phyloP scores from a whole-genome alignment of 208 protist species.

The Novymonas esmeraldas region DNA sequence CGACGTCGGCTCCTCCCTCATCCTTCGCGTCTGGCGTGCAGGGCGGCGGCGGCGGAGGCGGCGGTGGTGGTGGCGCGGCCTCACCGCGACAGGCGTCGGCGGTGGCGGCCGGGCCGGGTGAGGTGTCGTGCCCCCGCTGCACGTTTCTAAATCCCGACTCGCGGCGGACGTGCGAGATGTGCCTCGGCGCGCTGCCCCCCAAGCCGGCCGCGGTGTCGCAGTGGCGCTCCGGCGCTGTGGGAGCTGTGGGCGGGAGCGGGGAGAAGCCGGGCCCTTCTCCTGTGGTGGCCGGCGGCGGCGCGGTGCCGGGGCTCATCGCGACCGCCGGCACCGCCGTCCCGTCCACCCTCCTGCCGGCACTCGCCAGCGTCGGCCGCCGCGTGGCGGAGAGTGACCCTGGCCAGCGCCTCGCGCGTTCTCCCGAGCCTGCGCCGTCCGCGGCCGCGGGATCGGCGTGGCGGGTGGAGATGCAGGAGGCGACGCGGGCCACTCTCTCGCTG shows the following conservation, averaged over 20 bases:
- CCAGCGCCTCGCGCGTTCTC: not conserved
- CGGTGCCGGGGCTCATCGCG: not conserved
- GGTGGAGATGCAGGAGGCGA: not conserved
- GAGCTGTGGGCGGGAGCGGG: not conserved
- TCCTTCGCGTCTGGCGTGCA: too few relatives aligned
- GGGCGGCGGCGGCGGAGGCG: not conserved
- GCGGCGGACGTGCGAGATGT: conserved; percentile 32
- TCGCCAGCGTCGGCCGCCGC: not conserved
- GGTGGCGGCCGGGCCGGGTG: conserved; percentile 5
- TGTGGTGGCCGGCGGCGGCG: not conserved
- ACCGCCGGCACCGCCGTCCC: conserved; percentile 9
- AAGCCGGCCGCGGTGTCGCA: too few relatives aligned
- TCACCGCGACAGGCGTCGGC: not conserved
- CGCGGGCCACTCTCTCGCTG: conserved; percentile 6
- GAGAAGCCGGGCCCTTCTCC: not conserved
- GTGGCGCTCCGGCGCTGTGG: too few relatives aligned
- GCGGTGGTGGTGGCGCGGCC: not conserved
- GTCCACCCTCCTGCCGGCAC: conserved; percentile 4
- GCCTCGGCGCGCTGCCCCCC: conserved; percentile 27
- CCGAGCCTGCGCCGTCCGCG: not conserved
- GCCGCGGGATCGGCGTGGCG: not conserved
- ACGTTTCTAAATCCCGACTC: conserved; percentile 37
- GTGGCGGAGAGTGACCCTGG: not conserved
- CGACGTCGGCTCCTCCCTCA: not conserved
- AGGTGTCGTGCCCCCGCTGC: conserved; percentile 42